Evolutionary conservation across 495 filamentous ascomycete genomes (phyloP).

Genomic region (Penicillium atrosanguineum): DNA sequence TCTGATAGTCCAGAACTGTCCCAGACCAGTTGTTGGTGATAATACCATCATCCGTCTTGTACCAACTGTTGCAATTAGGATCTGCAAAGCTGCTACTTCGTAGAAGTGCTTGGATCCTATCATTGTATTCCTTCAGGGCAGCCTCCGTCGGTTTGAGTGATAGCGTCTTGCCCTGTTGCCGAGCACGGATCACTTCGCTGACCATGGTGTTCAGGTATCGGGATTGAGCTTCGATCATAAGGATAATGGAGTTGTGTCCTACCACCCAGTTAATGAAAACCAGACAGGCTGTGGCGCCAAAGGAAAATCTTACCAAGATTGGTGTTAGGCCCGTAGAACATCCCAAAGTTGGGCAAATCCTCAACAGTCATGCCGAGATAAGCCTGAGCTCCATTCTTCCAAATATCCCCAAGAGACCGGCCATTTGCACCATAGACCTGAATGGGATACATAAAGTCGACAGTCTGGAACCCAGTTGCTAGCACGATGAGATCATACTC

Average conservation of each 20-base stretch:
- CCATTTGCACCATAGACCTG: conserved; percentile 44
- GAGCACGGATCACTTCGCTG: conserved; percentile 34
- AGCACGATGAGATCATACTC: conserved; percentile 54
- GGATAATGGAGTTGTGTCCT: conserved; percentile 54
- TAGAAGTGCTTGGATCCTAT: conserved; percentile 44
- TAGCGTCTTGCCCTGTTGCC: conserved; percentile 34
- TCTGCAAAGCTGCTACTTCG: conserved; percentile 48
- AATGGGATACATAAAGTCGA: conserved; percentile 56
- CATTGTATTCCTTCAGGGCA: conserved; percentile 42
- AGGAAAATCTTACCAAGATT: conserved; percentile 42
- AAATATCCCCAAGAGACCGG: conserved; percentile 44
- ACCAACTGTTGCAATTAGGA: conserved; percentile 54
- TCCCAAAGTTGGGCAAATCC: conserved; percentile 55
- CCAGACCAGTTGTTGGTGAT: conserved; percentile 59
- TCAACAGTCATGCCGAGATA: conserved; percentile 48
- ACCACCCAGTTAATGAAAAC: neutral
- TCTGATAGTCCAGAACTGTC: conserved; percentile 51
- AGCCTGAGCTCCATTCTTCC: conserved; percentile 45
- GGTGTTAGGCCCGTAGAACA: conserved; percentile 59
- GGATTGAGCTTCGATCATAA: conserved; percentile 60
- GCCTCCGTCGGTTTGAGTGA: conserved; percentile 35
- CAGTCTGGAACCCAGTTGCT: conserved; percentile 55
- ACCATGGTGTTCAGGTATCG: conserved; percentile 51
- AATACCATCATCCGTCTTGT: conserved; percentile 50
- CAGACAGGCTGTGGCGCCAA: neutral